Conservation (phyloP, 495 filamentous ascomycete species). For the Penicillium roqueforti region DNA sequence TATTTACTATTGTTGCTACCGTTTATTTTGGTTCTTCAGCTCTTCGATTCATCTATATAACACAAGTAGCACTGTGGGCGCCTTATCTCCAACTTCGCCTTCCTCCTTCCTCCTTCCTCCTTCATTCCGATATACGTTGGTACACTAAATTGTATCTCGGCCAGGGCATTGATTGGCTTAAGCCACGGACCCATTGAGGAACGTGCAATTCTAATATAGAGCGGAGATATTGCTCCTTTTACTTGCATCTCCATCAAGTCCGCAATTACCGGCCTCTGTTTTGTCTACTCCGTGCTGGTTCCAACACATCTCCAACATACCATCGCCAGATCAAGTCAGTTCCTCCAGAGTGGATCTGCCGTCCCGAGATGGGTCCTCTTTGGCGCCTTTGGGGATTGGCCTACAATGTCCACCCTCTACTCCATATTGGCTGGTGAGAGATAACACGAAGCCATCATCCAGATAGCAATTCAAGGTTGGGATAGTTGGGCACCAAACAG, state of each 20-base stretch:
- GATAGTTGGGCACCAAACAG: conserved; percentile 11
- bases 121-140: conserved; percentile 17
- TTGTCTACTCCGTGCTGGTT: too few species aligned
- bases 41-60: too few species aligned
- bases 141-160: conserved; percentile 12
- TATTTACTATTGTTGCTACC: too few species aligned
- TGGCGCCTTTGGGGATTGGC: not conserved
- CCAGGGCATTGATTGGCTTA: conserved; percentile 15
- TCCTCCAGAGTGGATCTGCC: conserved; percentile 9
- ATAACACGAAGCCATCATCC: not conserved
- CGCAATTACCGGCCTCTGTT: too few species aligned
- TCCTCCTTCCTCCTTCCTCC: not conserved
- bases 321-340: too few species aligned
- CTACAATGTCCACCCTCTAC: not conserved
- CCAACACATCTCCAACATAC: too few species aligned
- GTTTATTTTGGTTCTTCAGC: not conserved
- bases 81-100: too few species aligned
- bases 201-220: conserved; percentile 3
- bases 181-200: not conserved
- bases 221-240: not conserved
- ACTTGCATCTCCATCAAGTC: not conserved
- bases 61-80: too few species aligned
- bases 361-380: conserved; percentile 5
- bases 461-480: not conserved
- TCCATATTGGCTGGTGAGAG: too few species aligned